Conservation (phyloP, 305 asterid species). For the Fraxinus dipetala region DNA sequence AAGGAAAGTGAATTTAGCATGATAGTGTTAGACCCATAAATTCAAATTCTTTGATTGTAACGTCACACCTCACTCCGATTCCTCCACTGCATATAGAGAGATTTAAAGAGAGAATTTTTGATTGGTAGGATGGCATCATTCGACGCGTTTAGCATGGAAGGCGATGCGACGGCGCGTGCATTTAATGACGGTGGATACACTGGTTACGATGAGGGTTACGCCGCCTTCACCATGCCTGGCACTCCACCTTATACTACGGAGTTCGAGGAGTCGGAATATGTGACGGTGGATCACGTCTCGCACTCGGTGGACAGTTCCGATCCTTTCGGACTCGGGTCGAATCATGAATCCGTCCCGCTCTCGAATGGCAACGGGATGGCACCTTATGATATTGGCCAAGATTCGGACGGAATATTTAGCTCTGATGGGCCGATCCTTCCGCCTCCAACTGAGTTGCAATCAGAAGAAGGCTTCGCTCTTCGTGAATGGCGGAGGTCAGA, state of each 20-base stretch:
- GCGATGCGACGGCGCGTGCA: constrained; percentile 39
- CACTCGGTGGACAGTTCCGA: constrained; percentile 46
- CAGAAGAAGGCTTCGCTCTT: constrained; percentile 64
- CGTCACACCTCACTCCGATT: background rate
- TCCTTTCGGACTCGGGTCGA: constrained; percentile 64
- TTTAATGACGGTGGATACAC: constrained; percentile 34
- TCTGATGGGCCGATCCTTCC: constrained; percentile 68
- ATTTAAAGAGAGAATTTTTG: constrained; percentile 18
- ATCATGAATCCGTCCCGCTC: constrained; percentile 45
- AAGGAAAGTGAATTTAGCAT: background rate
- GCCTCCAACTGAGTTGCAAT: constrained; percentile 61
- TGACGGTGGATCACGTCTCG: constrained; percentile 40
- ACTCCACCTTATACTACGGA: constrained; percentile 43
- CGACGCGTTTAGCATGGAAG: constrained; percentile 54
- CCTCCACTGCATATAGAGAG: background rate
- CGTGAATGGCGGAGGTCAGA: constrained; percentile 74
- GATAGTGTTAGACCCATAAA: no score
- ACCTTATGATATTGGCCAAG: constrained; percentile 41
- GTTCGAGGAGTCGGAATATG: constrained; percentile 45
- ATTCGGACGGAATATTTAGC: constrained; percentile 50
- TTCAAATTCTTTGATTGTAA: background rate
- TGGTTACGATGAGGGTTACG: constrained; percentile 29
- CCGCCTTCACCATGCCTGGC: constrained; percentile 34
- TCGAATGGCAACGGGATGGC: constrained; percentile 52
- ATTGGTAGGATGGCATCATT: constrained; percentile 45